Base-by-base conservation (phyloP, 805 yeast species). In the Jamesozyma lodderae region DNA sequence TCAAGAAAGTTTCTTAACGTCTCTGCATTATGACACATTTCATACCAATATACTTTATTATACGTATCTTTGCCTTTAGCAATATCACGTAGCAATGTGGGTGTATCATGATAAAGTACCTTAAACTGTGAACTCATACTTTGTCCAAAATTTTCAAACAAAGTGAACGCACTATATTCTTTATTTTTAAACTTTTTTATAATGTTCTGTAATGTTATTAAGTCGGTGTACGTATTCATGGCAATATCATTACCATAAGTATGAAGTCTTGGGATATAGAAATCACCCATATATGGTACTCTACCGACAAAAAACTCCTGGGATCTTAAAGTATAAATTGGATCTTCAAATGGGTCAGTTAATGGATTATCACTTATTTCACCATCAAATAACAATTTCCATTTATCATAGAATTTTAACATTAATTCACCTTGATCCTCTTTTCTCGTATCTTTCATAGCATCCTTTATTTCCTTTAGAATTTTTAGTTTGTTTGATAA, bases 201-300 rank as follows among this genome's bases (percentile, higher is more conserved):
- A 6, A 48, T 21, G 8, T 37, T 33, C 10, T 44, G 31, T 9
- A 52, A 30, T 7, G 37, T 42, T 34, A 43, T 41, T 8, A 48
- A 35, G 34, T 47, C 53, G 8, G 52, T 45, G 19, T 41, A 51
- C 1, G 47, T 51, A 15, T 34, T 45, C 27, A 45, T 40, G 4
- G 31, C 37, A 4, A 37, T 28, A 10, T 39, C 33, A 14, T 38
- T 32, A 20, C 46, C 47, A 35, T 53, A 53, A 2, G 52, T 42
- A 36, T 47, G 52, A 17, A 51, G 36, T 17, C 58, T 43, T 30
- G 58, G 58, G 15, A 53, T 17, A 38, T 53, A 53, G 21, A 53
- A 53, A 40, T 53, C 57, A 35, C 58, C 58, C 31, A 53, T 46
- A 31, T 48, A 46, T 3, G 55, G 55, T 9, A 53, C 40, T 42